Conservation (phyloP, 345 rosid genomes). For the Eucalyptus guilfoylei region DNA sequence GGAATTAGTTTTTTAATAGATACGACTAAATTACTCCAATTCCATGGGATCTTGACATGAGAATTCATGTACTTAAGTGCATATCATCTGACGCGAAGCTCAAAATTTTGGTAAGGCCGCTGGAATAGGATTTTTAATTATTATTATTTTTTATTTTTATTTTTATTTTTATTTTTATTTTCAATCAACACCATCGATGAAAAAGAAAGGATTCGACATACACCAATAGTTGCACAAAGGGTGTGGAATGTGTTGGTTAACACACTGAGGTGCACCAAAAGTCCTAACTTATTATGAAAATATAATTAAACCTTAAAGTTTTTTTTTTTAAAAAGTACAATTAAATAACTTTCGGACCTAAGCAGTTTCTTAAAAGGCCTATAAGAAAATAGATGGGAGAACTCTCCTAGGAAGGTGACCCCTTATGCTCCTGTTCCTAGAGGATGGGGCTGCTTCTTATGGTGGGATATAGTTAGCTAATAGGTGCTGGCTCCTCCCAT, state of each 20-base stretch:
- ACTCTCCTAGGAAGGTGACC: no score
- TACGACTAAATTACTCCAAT: background rate
- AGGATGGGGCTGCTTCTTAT: no score
- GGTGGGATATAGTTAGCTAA: accelerated
- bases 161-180: no score
- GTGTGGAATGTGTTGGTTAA: background rate
- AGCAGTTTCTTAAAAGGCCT: accelerated
- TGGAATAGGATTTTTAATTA: background rate
- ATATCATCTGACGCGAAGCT: background rate
- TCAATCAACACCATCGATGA: background rate
- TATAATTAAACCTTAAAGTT: no score
- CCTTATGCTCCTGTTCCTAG: no score
- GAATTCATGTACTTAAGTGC: background rate
- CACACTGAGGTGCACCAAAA: no score
- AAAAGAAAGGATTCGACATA: background rate
- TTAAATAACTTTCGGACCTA: no score
- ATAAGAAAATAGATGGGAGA: accelerated
- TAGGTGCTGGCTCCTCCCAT: accelerated
- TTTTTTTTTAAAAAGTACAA: no score
- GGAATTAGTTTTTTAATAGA: background rate
- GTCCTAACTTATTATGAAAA: no score
- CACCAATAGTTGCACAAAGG: background rate
- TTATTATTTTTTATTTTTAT: no score
- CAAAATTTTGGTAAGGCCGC: background rate
- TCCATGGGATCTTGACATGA: background rate